Evolutionary conservation across 176 grass and related monocot genomes (phyloP).

Genomic region (Triticum dicoccoides): DNA sequence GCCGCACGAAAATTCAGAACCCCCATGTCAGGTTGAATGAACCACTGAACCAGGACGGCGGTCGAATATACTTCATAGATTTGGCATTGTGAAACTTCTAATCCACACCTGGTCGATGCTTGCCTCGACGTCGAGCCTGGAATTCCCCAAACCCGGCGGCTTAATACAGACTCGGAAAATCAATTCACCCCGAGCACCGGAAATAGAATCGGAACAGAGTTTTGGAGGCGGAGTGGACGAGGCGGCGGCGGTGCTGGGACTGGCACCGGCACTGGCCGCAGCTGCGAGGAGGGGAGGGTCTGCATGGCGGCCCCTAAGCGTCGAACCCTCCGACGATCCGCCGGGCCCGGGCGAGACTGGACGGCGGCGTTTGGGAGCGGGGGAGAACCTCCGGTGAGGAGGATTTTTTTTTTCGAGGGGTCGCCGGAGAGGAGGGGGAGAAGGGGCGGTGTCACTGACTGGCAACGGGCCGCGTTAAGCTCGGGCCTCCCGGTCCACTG

Average conservation of each 20-base stretch:
- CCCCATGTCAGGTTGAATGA: background rate
- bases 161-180: background rate
- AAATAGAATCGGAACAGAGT: background rate
- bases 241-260: background rate
- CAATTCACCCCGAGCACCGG: background rate
- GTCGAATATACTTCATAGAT: background rate
- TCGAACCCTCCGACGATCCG: too few relatives aligned
- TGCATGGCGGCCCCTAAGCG: too few relatives aligned
- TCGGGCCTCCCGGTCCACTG: too few relatives aligned
- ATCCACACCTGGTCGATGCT: slow-evolving; percentile 2
- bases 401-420: too few relatives aligned
- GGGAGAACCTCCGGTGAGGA: too few relatives aligned
- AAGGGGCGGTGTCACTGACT: too few relatives aligned
- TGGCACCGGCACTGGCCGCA: background rate
- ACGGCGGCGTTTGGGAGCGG: too few relatives aligned
- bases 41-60: background rate
- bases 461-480: too few relatives aligned
- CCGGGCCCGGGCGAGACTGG: too few relatives aligned
- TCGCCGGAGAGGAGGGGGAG: too few relatives aligned
- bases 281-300: too few relatives aligned
- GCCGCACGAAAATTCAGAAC: background rate
- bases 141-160: background rate
- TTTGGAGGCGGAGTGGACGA: background rate
- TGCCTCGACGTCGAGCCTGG: slow-evolving; percentile 4
- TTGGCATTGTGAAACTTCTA: background rate